Evolutionary conservation across 192 early-diverging fungal species (phyloP).

Genomic region (Entrophospora sp.): DNA sequence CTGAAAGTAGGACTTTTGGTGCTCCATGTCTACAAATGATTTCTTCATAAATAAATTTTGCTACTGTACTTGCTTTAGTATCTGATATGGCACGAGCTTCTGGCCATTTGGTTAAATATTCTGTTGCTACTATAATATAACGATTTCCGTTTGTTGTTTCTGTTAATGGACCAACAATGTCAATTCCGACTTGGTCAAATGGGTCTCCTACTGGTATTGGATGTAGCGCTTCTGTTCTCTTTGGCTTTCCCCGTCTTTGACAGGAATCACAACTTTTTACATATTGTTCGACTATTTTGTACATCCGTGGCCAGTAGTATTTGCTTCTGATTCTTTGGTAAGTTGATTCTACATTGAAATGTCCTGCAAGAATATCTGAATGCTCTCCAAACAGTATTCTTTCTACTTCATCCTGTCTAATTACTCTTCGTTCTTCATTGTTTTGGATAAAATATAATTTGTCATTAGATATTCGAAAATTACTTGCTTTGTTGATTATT

Average conservation of each 20-base stretch:
- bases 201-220: neutral
- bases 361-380: neutral
- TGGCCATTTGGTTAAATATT: constrained; percentile 28
- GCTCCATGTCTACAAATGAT: constrained; percentile 23
- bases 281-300: neutral
- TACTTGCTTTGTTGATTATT: too few relatives aligned
- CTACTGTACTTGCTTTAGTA: constrained; percentile 13
- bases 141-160: neutral
- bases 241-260: neutral
- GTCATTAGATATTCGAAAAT: too few relatives aligned
- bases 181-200: neutral
- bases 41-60: constrained; percentile 25
- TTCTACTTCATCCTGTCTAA: neutral
- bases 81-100: constrained; percentile 15
- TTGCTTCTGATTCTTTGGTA: neutral
- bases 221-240: neutral
- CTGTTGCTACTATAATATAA: constrained; percentile 22
- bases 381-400: neutral
- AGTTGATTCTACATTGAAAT: neutral
- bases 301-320: neutral
- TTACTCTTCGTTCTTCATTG: too few relatives aligned
- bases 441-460: too few relatives aligned
- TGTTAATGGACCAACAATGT: constrained; percentile 3
- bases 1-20: constrained; percentile 15
- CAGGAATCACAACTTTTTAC: neutral